phyloP scores from a whole-genome alignment of 2,329 filamentous ascomycete genomes.

The Anthostomella pinea region DNA sequence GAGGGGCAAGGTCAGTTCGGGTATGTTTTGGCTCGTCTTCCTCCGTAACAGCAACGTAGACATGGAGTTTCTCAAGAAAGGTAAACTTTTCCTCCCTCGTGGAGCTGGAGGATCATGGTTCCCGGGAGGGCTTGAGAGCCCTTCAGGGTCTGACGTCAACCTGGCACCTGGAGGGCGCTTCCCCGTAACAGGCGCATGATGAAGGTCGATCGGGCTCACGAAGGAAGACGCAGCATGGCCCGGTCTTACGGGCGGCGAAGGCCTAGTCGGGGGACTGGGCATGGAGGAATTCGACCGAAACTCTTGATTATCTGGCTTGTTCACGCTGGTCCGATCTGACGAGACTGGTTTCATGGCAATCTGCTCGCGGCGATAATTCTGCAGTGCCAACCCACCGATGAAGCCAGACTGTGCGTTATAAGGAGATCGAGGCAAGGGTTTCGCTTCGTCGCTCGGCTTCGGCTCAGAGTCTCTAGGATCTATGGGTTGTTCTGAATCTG shows the following conservation, averaged over 20 bases:
- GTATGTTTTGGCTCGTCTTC: slow-evolving; percentile 49
- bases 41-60: slow-evolving; percentile 57
- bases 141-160: slow-evolving; percentile 37
- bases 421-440: slow-evolving; percentile 32
- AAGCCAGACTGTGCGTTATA: slow-evolving; percentile 45
- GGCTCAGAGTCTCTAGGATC: slow-evolving; percentile 13
- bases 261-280: slow-evolving; percentile 27
- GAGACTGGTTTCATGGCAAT: slow-evolving; percentile 19
- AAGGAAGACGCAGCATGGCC: slow-evolving; percentile 43
- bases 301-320: slow-evolving; percentile 11
- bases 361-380: slow-evolving; percentile 47
- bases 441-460: slow-evolving; percentile 21
- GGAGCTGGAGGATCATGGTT: slow-evolving; percentile 39
- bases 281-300: slow-evolving; percentile 29
- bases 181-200: slow-evolving; percentile 34
- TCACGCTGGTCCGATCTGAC: slow-evolving; percentile 17
- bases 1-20: slow-evolving; percentile 43
- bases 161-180: slow-evolving; percentile 44
- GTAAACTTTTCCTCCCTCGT: slow-evolving; percentile 52
- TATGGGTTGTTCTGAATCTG: slow-evolving; percentile 31
- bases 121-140: slow-evolving; percentile 28
- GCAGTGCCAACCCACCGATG: slow-evolving; percentile 53
- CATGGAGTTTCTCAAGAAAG: slow-evolving; percentile 59
- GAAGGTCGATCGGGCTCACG: slow-evolving; percentile 48
- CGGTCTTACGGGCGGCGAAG: slow-evolving; percentile 27